Percentiles rank a stretch among this genome's conserved stretches.
These are phyloP conservation scores for Naganishia friedmannii DNA, from an alignment of 768 basidiomycete genomes.

Conservation along the genomic window DNA sequence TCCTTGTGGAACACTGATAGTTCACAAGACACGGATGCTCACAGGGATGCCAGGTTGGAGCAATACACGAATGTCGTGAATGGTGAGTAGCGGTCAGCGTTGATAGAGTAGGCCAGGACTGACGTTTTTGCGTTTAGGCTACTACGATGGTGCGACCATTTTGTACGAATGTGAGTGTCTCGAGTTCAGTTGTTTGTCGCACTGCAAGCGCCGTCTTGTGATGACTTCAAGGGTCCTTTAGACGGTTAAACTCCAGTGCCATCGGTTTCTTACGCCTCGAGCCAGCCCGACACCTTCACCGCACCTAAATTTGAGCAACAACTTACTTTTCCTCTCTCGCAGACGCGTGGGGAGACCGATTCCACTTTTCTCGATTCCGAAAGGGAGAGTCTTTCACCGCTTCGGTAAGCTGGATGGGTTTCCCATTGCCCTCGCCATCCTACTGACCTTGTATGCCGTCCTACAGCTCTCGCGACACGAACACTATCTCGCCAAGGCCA, in stretches of 20 bases:
- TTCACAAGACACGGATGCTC: conserved; percentile 62
- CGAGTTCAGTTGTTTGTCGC: too few relatives aligned
- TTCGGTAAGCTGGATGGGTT: conserved; percentile 36
- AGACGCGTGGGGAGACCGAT: conserved; percentile 68
- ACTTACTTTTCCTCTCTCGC: conserved; percentile 23
- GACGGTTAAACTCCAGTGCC: neutral
- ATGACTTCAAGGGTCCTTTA: neutral
- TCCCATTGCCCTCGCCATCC: neutral
- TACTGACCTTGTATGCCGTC: neutral
- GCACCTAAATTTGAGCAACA: too few relatives aligned
- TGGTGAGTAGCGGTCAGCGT: conserved; percentile 56
- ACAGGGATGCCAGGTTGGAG: conserved; percentile 70
- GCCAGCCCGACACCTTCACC: too few relatives aligned
- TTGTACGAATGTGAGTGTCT: conserved; percentile 68
- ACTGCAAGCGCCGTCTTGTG: conserved; percentile 56
- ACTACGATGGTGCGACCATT: conserved; percentile 94
- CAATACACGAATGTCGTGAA: conserved; percentile 92
- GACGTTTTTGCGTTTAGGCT: conserved; percentile 58
- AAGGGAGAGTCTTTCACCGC: conserved; percentile 62
- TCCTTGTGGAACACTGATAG: conserved; percentile 87
- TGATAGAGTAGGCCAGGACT: neutral
- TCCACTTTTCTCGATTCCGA: conserved; percentile 97
- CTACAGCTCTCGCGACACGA: conserved; percentile 79
- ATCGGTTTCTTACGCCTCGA: too few relatives aligned
- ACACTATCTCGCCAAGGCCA: conserved; percentile 88